Evolutionary conservation across 805 yeast genomes (phyloP), one percentile per base, ranked within the genome.

Genomic region (Ogataea pignaliae): DNA sequence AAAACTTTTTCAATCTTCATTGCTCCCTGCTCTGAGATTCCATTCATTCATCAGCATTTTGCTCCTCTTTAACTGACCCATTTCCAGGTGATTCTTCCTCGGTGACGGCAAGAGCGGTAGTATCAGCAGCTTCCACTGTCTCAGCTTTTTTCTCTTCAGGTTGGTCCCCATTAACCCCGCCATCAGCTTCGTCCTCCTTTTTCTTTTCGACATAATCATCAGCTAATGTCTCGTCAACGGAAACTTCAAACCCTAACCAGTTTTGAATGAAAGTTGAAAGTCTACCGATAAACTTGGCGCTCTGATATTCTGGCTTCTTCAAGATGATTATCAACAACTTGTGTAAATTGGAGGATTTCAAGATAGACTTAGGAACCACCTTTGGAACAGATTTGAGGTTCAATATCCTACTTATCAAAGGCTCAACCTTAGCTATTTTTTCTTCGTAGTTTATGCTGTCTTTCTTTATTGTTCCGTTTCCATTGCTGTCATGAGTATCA

Each of bases 221-320:
- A 11, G 47, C 47, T 57, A 59, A 56, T 30, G 51, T 55, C 16
- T 57, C 60, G 39, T 69, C 69, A 3, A 50, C 54, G 3, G 47
- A 47, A 28, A 70, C 55, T 5, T 46, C 47, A 7, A 63, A 39
- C 6, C 48, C 60, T 37, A 64, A 63, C 53, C 60, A 57, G 7
- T 51, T 45, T 2, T 42, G 5, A 36, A 65, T 58, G 50, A 54
- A 51, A 9, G 46, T 42, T 9, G 44, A 40, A 11, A 60, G 44
- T 29, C 51, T 53, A 33, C 45, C 51, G 15, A 47, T 47, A 41
- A 52, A 51, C 32, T 46, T 48, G 3, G 52, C 36, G 0, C 45
- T 34, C 15, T 57, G 46, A 17, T 57, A 46, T 44, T 69, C 71
- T 2, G 73, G 72, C 46, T 68, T 68, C 40, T 56, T 66, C 44